A percentile compares a stretch with the other conserved stretches of the same genome.
These are phyloP conservation scores for Kalmusia sp. DNA, from an alignment of 2,329 filamentous ascomycete species.

Conservation along the genomic window DNA sequence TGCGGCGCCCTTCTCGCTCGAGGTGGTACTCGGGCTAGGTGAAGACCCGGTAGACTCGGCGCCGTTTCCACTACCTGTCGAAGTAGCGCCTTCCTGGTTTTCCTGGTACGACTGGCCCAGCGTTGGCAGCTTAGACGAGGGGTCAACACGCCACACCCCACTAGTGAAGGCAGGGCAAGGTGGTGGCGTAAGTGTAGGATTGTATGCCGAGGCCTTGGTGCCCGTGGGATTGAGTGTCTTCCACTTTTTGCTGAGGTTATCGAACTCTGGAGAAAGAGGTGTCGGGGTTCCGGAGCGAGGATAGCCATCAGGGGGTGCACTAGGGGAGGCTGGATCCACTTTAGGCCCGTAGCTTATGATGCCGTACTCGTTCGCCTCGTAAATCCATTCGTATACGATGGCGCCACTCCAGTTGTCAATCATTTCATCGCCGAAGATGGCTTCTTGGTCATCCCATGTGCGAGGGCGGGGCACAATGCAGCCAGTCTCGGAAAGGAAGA, in stretches of 20 bases:
- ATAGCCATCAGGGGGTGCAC: slow-evolving; percentile 69
- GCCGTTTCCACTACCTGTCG: slow-evolving; percentile 12
- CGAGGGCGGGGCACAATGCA: slow-evolving; percentile 73
- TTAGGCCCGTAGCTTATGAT: slow-evolving; percentile 75
- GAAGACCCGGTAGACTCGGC: slow-evolving; percentile 5
- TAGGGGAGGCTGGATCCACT: slow-evolving; percentile 54
- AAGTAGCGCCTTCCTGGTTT: slow-evolving; percentile 16
- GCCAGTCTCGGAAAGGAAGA: slow-evolving; percentile 78
- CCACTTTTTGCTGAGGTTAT: slow-evolving; percentile 80
- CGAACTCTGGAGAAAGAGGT: slow-evolving; percentile 77
- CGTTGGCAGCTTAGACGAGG: slow-evolving; percentile 72
- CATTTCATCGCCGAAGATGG: slow-evolving; percentile 81
- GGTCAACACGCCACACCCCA: slow-evolving; percentile 75
- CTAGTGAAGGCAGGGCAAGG: slow-evolving; percentile 74
- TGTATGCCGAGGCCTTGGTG: slow-evolving; percentile 71
- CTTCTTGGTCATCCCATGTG: slow-evolving; percentile 73
- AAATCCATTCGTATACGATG: slow-evolving; percentile 90
- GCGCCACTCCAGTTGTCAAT: slow-evolving; percentile 73
- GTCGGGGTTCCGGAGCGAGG: slow-evolving; percentile 75
- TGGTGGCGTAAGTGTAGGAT: slow-evolving; percentile 66
- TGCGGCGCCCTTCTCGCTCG: slow-evolving; percentile 20
- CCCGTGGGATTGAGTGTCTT: slow-evolving; percentile 73
- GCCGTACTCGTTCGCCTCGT: slow-evolving; percentile 84
- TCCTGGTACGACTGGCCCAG: slow-evolving; percentile 58
- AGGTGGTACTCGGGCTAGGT: slow-evolving; percentile 10